Conservation (phyloP, 2,329 filamentous ascomycete genomes). For the Aureobasidium leucospermi region DNA sequence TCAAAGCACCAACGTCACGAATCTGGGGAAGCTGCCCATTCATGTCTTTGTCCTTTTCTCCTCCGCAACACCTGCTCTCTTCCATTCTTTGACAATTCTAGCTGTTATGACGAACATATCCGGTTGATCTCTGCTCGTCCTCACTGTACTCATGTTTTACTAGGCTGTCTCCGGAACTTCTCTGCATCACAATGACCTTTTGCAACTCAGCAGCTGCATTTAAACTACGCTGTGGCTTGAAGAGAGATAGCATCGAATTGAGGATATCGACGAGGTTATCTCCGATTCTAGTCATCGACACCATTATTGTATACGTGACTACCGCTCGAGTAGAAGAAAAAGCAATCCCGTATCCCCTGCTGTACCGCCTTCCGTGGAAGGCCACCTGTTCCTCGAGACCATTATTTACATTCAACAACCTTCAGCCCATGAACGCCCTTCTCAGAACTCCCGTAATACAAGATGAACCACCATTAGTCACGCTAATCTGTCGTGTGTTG, state of each 20-base stretch:
- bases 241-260: not conserved
- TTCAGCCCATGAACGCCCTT: not conserved
- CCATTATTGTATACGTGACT: not conserved
- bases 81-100: not conserved
- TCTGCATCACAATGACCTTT: too few species aligned
- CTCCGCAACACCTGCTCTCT: not conserved
- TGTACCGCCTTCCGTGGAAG: conserved; percentile 5
- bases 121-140: too few species aligned
- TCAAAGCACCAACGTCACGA: conserved; percentile 4
- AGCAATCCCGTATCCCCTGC: not conserved
- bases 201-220: too few species aligned
- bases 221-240: too few species aligned
- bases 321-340: not conserved
- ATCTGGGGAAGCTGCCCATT: conserved; percentile 10
- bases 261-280: not conserved
- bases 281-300: not conserved
- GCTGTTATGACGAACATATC: too few species aligned
- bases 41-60: conserved; percentile 1
- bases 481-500: too few species aligned
- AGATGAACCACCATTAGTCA: too few species aligned
- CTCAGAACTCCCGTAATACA: not conserved
- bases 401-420: not conserved
- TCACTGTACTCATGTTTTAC: too few species aligned
- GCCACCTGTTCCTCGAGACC: not conserved
- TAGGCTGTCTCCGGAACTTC: too few species aligned